Base-by-base conservation (phyloP, 148 eudicot species). In the Dysphania ambrosioides region DNA sequence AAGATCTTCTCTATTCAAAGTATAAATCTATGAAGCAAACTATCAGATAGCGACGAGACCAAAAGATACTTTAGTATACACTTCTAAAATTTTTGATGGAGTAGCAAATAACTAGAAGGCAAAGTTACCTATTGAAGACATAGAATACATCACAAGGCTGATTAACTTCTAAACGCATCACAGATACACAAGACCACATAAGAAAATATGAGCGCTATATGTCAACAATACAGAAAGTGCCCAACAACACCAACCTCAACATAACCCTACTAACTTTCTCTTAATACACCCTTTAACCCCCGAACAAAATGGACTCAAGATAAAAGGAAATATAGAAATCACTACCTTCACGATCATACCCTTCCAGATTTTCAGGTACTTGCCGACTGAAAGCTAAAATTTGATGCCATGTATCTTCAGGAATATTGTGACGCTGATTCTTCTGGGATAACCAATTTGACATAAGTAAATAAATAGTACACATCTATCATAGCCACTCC, bases 371-470 rank as follows among this genome's bases (percentile, higher is more conserved):
- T 83, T 95, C 98, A 84, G 88, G 98, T 66, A 95, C 97, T 83
- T 92, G 88, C 8, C 96, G 90, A 75, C 97, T 95, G 80, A 95
- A 95, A 24, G 96, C 87, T 76, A 95, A 84, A 77, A 95, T 96
- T 82, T 95, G 98, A 76, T 82, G 77, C 97, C 98, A 90, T 12
- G 97, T 95, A 78, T 92, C 98, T 88, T 88, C 97, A 36, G 98
- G 87, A 51, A 95, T 90, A 79, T 95, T 95, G 80, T 95, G 85
- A 66, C 85, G 88, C 82, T 95, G 98, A 66, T 92, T 84, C 82
- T 83, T 80, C 98, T 92, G 83, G 55, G 6, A 71, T 32, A 26
- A 64, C 30, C 72, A 79, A 62, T 51, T 38, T 19, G 23, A 66
- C 51, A 73, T 5, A 41, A 41, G 49, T 24, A 13, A 74, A 35